Evolutionary conservation across 2,329 filamentous ascomycete species (phyloP).

Genomic region (Colletotrichum lupini): DNA sequence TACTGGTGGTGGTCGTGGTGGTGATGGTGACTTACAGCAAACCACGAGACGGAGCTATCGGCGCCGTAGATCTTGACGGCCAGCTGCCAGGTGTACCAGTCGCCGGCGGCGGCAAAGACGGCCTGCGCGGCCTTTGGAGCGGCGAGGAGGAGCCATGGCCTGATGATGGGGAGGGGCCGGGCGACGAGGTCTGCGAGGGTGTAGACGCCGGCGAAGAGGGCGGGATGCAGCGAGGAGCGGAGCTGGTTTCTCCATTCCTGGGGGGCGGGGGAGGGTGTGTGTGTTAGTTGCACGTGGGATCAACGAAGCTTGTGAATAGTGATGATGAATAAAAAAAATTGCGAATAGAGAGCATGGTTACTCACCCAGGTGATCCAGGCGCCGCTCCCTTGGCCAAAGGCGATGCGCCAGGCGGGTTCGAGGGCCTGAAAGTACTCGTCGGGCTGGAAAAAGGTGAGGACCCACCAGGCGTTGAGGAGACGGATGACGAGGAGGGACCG

Average conservation of each 20-base stretch:
- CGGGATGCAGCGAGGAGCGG: conserved; percentile 91
- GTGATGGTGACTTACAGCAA: conserved; percentile 67
- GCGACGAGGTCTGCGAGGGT: conserved; percentile 68
- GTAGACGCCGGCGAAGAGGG: conserved; percentile 84
- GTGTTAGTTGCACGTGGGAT: neutral
- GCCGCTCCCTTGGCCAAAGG: conserved; percentile 80
- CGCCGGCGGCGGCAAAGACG: conserved; percentile 78
- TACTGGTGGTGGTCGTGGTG: too few relatives aligned
- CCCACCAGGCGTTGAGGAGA: conserved; percentile 79
- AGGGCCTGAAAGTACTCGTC: conserved; percentile 98
- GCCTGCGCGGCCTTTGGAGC: conserved; percentile 83
- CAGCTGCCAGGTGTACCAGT: conserved; percentile 90
- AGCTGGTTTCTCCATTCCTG: conserved; percentile 94
- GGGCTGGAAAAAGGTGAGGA: conserved; percentile 95
- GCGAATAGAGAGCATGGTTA: conserved; percentile 31
- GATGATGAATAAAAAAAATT: neutral
- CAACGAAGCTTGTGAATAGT: neutral
- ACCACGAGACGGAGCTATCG: conserved; percentile 71
- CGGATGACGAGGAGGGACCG: conserved; percentile 72
- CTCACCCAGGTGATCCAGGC: conserved; percentile 97
- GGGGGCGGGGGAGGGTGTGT: neutral
- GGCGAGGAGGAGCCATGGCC: conserved; percentile 75
- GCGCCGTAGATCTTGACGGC: conserved; percentile 78
- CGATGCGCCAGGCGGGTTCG: conserved; percentile 91
- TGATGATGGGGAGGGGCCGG: conserved; percentile 60